These are phyloP conservation scores for Penicillium angulare DNA, from an alignment of 495 filamentous ascomycete species.

Conservation along the genomic window DNA sequence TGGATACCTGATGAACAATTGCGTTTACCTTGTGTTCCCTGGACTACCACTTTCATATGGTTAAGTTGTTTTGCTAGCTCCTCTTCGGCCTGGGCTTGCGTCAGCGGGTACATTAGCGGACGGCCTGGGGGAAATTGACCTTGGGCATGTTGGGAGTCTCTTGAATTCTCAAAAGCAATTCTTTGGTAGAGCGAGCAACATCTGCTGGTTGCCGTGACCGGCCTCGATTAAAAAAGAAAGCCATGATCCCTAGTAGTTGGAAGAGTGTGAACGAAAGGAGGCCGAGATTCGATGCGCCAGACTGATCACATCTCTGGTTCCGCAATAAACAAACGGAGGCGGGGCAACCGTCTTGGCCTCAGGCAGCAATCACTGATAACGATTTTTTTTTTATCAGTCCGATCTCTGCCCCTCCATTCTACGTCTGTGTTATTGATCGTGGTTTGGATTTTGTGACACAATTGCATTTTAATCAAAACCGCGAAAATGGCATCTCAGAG, in stretches of 20 bases:
- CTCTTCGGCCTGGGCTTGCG: constrained; percentile 57
- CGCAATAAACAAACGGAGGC: constrained; percentile 39
- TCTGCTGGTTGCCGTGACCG: constrained; percentile 54
- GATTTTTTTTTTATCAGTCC: constrained; percentile 26
- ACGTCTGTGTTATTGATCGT: too few relatives aligned
- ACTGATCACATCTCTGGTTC: constrained; percentile 11
- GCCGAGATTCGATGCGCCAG: constrained; percentile 3
- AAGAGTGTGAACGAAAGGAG: constrained; percentile 10
- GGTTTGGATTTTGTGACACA: neutral
- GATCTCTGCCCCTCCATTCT: constrained; percentile 26
- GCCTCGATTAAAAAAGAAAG: constrained; percentile 85
- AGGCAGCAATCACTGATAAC: constrained; percentile 26
- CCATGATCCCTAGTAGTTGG: constrained; percentile 53
- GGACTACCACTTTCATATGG: constrained; percentile 80
- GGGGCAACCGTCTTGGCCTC: constrained; percentile 35
- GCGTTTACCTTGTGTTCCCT: constrained; percentile 74
- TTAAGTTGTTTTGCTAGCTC: constrained; percentile 72
- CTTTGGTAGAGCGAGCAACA: constrained; percentile 56
- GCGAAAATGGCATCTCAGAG: constrained; percentile 30
- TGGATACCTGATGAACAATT: constrained; percentile 3
- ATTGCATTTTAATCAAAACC: neutral
- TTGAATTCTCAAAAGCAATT: constrained; percentile 50
- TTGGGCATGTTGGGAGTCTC: constrained; percentile 43
- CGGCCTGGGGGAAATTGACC: constrained; percentile 48
- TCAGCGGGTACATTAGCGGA: constrained; percentile 13